These are phyloP conservation scores for Mycosphaerelloides madeirae DNA, from an alignment of 2,329 filamentous ascomycete species.

Conservation along the genomic window DNA sequence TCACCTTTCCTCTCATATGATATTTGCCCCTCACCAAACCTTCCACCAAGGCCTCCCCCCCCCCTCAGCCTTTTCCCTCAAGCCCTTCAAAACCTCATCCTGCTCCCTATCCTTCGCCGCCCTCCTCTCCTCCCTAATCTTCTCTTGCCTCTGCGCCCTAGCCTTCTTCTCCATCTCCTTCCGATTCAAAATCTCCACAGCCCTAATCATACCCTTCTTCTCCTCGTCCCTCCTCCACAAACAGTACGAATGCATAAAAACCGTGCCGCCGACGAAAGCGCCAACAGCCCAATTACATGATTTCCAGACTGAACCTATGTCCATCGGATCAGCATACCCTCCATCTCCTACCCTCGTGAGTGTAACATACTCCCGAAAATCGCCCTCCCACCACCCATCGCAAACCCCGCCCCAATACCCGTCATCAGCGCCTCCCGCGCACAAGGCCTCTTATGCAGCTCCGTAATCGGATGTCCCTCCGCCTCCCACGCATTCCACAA, in stretches of 20 bases:
- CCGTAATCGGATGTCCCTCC: constrained; percentile 59
- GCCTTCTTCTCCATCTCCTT: constrained; percentile 61
- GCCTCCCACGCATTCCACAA: constrained; percentile 55
- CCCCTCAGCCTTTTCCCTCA: constrained; percentile 21
- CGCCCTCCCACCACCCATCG: constrained; percentile 66
- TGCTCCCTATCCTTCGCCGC: constrained; percentile 42
- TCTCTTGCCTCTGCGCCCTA: constrained; percentile 43
- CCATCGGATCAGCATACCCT: constrained; percentile 6
- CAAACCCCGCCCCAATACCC: constrained; percentile 76
- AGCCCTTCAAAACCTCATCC: constrained; percentile 31
- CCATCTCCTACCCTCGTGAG: constrained; percentile 3
- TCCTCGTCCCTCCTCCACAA: constrained; percentile 69
- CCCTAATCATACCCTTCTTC: constrained; percentile 75
- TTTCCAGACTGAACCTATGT: constrained; percentile 55
- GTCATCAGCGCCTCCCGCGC: constrained; percentile 75
- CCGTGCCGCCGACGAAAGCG: constrained; percentile 64
- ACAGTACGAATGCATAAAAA: constrained; percentile 78
- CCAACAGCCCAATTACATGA: constrained; percentile 84
- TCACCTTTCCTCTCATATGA: not conserved
- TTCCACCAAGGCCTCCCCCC: constrained; percentile 32
- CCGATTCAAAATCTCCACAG: constrained; percentile 73
- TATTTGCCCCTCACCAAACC: constrained; percentile 27
- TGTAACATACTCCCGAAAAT: constrained; percentile 70
- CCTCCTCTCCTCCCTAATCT: constrained; percentile 36
- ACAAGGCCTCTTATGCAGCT: constrained; percentile 75